Base-by-base conservation (phyloP, 208 protist genomes). In the Angomonas ambiguus region DNA sequence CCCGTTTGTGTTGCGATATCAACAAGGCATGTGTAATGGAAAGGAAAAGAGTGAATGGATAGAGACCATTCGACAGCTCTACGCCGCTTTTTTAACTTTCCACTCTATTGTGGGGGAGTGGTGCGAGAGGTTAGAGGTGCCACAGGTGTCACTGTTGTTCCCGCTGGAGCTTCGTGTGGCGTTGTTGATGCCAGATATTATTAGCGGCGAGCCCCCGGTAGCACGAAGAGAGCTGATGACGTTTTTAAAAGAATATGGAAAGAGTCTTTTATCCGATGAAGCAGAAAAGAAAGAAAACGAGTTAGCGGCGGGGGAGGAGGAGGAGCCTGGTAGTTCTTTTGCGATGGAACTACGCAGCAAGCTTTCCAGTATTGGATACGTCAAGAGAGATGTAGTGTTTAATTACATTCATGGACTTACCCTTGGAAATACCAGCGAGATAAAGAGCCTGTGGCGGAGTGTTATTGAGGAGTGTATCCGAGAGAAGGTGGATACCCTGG, bases 351-450 rank as follows among this genome's bases (percentile, higher is more conserved):
- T 45, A 32, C 10, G 27, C 65, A 55, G 24, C 32, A 42, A 22
- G 2, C 41, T n/a, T 18, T 35, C 24, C n/a, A 18, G 22, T 1
- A 35, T 22, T 5, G 62, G 30, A 0, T 22, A 22, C 27, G 8
- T 22, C 1, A 35, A 38, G 18, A 51, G 27, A 11, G 81, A 90
- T 62, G 51, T 72, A 0, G 64, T 91, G 65, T 60, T 91, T 22
- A 42, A 65, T 25, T 78, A 67, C 51, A 69, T 94, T 30, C 80
- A 94, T 59, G 83, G 74, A 10, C 76, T 94, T n/a, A 85, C 79
- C 0, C 65, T 91, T 20, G 85, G 76, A 31, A 65, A 65, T 20
- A 76, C 85, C n/a, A 68, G 42, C 2, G 85, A 85, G 51, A 31
- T 94, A 35, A 83, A 83, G 56, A 66, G 67, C 18, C 65, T 94